Conservation (phyloP, 2,329 filamentous ascomycete species). For the Tricladium varicosporioides region DNA sequence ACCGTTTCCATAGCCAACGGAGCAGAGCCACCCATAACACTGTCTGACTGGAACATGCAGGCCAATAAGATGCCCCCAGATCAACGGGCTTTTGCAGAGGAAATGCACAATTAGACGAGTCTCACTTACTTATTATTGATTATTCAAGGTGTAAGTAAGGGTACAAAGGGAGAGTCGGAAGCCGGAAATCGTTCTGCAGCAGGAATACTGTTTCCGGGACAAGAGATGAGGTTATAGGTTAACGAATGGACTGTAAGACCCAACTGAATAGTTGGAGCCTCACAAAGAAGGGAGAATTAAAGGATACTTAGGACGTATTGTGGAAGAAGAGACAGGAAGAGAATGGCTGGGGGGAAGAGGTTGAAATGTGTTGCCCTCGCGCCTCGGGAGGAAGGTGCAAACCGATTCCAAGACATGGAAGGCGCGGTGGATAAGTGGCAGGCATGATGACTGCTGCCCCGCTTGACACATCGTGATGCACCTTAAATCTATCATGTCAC, state of each 20-base stretch:
- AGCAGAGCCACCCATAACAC: neutral
- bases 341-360: neutral
- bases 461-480: neutral
- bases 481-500: neutral
- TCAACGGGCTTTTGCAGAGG: too few species aligned
- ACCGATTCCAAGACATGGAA: neutral
- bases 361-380: neutral
- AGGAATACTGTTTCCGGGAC: neutral
- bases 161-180: neutral
- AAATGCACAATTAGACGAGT: neutral
- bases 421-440: neutral
- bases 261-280: slow-evolving; percentile 2
- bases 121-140: neutral
- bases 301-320: neutral
- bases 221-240: slow-evolving; percentile 6
- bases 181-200: neutral
- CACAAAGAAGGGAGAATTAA: slow-evolving; percentile 1
- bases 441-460: neutral
- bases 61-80: too few species aligned
- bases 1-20: neutral
- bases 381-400: neutral
- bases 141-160: neutral
- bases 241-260: slow-evolving; percentile 10
- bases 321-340: neutral
- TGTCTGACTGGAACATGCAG: neutral